Percentiles rank a stretch among this genome's conserved stretches.
These are phyloP conservation scores for Globisporangium irregulare DNA, from an alignment of 352 stramenopile species.

Conservation along the genomic window DNA sequence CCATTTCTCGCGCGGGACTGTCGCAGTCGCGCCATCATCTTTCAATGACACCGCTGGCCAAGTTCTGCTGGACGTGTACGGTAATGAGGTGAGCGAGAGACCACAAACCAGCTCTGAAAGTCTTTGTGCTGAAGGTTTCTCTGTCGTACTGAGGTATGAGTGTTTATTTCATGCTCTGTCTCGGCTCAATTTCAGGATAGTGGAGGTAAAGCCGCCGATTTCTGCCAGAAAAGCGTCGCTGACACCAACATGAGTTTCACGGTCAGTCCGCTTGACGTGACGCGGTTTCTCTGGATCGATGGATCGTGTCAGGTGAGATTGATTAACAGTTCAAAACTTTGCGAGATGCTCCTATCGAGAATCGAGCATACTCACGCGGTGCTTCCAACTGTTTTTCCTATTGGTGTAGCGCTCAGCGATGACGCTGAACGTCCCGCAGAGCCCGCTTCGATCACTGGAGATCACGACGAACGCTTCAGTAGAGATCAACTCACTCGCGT, in stretches of 20 bases:
- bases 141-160: not conserved
- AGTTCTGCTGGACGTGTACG: conserved; percentile 42
- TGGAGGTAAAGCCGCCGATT: conserved; percentile 22
- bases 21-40: conserved; percentile 21
- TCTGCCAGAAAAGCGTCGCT: conserved; percentile 30
- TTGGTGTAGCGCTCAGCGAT: conserved; percentile 37
- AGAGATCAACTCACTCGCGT: conserved; percentile 34
- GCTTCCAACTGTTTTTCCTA: no score
- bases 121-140: not conserved
- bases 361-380: not conserved
- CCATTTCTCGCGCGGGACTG: conserved; percentile 39
- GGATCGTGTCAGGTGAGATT: conserved; percentile 56
- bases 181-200: conserved; percentile 16
- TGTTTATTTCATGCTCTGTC: not conserved
- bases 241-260: conserved; percentile 28
- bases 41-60: conserved; percentile 20
- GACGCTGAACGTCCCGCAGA: conserved; percentile 32
- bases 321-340: not conserved
- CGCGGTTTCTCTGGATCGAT: conserved; percentile 64
- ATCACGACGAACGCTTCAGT: conserved; percentile 56
- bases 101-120: not conserved
- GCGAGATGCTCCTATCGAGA: not conserved
- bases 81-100: conserved; percentile 31
- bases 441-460: conserved; percentile 22
- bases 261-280: conserved; percentile 30